Evolutionary conservation across 2,329 filamentous ascomycete species (phyloP).

Genomic region (Fusarium sp.): DNA sequence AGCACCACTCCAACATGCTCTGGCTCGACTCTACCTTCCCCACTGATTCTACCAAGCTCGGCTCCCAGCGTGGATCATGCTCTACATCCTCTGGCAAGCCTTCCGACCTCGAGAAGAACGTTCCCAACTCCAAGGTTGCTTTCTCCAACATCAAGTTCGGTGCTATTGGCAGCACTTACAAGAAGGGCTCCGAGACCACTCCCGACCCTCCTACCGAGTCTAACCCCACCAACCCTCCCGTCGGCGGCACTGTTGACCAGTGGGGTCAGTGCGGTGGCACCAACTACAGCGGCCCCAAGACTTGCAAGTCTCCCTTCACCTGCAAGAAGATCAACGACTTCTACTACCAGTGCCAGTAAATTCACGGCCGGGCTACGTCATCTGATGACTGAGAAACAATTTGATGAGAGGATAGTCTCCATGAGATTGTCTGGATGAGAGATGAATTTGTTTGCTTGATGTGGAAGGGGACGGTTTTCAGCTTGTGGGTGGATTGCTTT

Average conservation of each 20-base stretch:
- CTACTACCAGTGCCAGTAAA: constrained; percentile 57
- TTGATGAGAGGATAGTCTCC: background rate
- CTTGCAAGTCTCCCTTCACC: constrained; percentile 50
- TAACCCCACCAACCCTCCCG: constrained; percentile 6
- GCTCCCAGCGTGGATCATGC: constrained; percentile 66
- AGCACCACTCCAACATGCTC: constrained; percentile 73
- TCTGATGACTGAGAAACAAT: background rate
- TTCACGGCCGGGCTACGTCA: background rate
- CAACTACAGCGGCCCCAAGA: constrained; percentile 51
- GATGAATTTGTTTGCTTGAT: constrained; percentile 1
- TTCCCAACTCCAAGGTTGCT: constrained; percentile 61
- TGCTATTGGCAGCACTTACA: constrained; percentile 64
- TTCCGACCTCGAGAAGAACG: constrained; percentile 57
- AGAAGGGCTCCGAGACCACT: constrained; percentile 5
- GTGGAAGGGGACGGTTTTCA: constrained; percentile 8
- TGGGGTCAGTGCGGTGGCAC: constrained; percentile 55
- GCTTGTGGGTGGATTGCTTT: constrained; percentile 9
- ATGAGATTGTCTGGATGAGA: background rate
- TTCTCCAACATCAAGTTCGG: constrained; percentile 71
- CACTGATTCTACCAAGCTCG: constrained; percentile 56
- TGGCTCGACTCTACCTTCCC: constrained; percentile 79
- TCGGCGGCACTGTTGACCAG: constrained; percentile 36
- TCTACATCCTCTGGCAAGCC: constrained; percentile 58
- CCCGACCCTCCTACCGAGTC: constrained; percentile 22
- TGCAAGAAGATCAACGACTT: constrained; percentile 54